Evolutionary conservation across 805 yeast genomes (phyloP), one percentile per base, ranked within the genome.

Genomic region (Metschnikowia similis): DNA sequence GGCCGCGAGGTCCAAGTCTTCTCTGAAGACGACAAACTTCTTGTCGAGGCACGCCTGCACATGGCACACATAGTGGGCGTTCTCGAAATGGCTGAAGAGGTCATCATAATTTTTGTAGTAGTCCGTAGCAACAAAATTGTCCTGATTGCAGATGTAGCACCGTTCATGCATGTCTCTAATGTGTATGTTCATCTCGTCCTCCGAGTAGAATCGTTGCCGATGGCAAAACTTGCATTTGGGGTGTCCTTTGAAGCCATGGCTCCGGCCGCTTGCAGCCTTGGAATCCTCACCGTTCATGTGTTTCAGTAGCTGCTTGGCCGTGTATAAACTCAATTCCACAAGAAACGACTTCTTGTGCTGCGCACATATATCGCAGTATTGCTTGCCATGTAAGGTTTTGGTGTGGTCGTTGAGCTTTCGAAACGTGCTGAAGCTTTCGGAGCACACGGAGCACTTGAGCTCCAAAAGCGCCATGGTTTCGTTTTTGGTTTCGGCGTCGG

Each of bases 11-110:
- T 90, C 97, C 48, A 90, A 67, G 47, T 87, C 94, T 54, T 89
- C 92, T 21, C 84, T 79, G 64, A 94, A 94, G 1, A 92, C 99
- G 21, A 94, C 94, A 69, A 94, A 92, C 64, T 88, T 87, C 66
- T 87, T 83, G 49, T 91, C 98, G 43, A 91, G 67, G 69, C 99
- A 94, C 10, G 78, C 61, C 43, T 81, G 87, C 16, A 87, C 85
- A 31, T 78, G 75, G 69, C 99, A 94, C 13, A 83, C 82, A 66
- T 74, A 89, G 66, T 94, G 99, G 38, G 77, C 82, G 4, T 62
- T 65, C 56, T 72, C 75, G 67, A 94, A 94, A 71, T 94, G 99
- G 13, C 72, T 71, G 57, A 82, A 86, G 48, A 94, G 73, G 36
- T 81, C 74, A 41, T 85, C 85, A 63, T 92, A 92, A 65, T 91